Conservation (phyloP, 2,329 filamentous ascomycete species). For the Dryadomyces sulphureus region DNA sequence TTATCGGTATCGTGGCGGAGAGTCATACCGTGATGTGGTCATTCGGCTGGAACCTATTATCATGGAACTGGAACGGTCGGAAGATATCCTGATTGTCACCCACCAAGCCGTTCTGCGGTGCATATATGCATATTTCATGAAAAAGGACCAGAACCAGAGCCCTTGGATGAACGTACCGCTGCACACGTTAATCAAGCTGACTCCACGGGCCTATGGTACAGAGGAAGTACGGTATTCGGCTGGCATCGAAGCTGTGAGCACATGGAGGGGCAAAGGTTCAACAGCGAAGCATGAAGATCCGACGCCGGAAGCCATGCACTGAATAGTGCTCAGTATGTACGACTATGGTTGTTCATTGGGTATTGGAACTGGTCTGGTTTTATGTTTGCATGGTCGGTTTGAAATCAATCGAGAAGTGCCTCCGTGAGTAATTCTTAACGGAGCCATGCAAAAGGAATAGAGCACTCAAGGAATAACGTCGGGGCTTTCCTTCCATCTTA, state of each 20-base stretch:
- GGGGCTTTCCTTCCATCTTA: no score
- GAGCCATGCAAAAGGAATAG: no score
- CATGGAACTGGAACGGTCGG: constrained; percentile 93
- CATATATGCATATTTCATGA: constrained; percentile 99
- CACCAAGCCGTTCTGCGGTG: constrained; percentile 94
- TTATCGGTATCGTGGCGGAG: constrained; percentile 92
- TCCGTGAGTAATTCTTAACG: no score
- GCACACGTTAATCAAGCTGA: constrained; percentile 92
- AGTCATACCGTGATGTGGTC: constrained; percentile 91
- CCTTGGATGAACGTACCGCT: constrained; percentile 98
- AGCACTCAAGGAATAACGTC: no score
- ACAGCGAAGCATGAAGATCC: constrained; percentile 75
- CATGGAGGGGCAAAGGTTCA: constrained; percentile 87
- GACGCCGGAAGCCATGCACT: constrained; percentile 15
- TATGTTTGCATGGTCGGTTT: no score
- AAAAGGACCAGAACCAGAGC: constrained; percentile 79
- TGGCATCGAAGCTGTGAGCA: constrained; percentile 89
- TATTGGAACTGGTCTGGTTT: neutral
- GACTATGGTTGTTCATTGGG: neutral
- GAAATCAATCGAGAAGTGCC: no score
- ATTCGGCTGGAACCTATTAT: constrained; percentile 97
- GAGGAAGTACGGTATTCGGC: constrained; percentile 78
- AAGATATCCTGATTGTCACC: constrained; percentile 95
- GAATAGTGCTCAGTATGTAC: neutral
- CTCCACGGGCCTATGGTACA: constrained; percentile 85